Evolutionary conservation across 257 asterid genomes (phyloP).

Genomic region (Penstemon davidsonii): DNA sequence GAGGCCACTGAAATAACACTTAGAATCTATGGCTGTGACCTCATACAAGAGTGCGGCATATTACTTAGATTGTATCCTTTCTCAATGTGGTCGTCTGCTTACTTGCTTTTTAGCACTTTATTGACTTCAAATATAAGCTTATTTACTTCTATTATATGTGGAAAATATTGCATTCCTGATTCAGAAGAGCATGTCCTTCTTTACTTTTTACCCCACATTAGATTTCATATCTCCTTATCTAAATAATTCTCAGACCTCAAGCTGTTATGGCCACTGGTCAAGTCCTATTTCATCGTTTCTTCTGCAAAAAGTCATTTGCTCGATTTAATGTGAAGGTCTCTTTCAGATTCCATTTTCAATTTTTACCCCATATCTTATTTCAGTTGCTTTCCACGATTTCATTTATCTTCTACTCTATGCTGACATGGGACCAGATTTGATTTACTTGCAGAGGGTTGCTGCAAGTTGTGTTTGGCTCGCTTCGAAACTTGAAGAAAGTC

Average conservation of each 20-base stretch:
- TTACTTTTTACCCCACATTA: background rate
- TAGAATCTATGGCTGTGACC: conserved; percentile 92
- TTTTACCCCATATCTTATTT: background rate
- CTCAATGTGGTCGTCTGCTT: conserved; percentile 9
- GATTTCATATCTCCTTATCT: conserved; percentile 48
- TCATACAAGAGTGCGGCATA: conserved; percentile 93
- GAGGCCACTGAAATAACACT: conserved; percentile 77
- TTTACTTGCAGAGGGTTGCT: conserved; percentile 73
- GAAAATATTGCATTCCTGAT: background rate
- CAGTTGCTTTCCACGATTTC: conserved; percentile 1
- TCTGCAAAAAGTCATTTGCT: conserved; percentile 89
- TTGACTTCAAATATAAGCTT: background rate
- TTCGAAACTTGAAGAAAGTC: conserved; percentile 95
- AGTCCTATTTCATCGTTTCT: conserved; percentile 91
- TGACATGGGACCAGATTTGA: conserved; percentile 23
- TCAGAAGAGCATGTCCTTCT: background rate
- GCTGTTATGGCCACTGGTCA: conserved; percentile 99
- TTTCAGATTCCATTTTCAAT: conserved; percentile 6
- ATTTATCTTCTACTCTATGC: conserved; percentile 14
- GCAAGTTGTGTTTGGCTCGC: conserved; percentile 99
- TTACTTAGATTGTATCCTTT: conserved; percentile 88
- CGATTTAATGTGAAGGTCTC: conserved; percentile 89
- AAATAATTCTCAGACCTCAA: conserved; percentile 68
- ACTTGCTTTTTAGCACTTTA: conserved; percentile 1
- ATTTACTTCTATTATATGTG: conserved; percentile 3